A percentile compares a stretch with the other conserved stretches of the same genome.
Evolutionary conservation across 768 basidiomycete genomes (phyloP).

Genomic region (Sutorius australiensis): DNA sequence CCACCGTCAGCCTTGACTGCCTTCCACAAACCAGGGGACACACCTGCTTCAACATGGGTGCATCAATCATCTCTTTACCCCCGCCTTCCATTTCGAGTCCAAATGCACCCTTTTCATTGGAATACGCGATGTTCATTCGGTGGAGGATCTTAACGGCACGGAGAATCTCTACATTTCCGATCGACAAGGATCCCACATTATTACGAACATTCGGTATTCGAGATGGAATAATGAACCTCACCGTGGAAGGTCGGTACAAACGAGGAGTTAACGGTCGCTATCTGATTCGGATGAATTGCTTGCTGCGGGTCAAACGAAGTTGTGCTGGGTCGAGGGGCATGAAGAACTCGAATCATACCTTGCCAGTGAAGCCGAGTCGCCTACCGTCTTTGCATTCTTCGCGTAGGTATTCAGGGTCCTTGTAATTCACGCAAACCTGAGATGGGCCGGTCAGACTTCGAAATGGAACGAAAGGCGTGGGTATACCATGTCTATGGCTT

Average conservation of each 20-base stretch:
- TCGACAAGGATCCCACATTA: not conserved
- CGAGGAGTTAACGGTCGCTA: conserved; percentile 69
- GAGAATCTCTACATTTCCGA: conserved; percentile 53
- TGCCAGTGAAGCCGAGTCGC: conserved; percentile 86
- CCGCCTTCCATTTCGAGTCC: conserved; percentile 59
- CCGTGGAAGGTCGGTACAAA: conserved; percentile 76
- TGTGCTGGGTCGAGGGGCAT: not conserved
- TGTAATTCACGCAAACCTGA: conserved; percentile 87
- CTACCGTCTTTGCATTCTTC: conserved; percentile 80
- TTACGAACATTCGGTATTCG: not conserved
- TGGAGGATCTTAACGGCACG: conserved; percentile 72
- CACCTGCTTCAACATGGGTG: conserved; percentile 81
- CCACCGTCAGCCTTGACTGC: not conserved
- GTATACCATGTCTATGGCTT: conserved; percentile 86
- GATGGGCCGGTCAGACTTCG: not conserved
- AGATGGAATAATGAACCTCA: conserved; percentile 22
- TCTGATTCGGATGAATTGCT: conserved; percentile 90
- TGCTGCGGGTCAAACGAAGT: conserved; percentile 48
- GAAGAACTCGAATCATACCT: conserved; percentile 42
- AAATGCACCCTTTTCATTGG: conserved; percentile 58
- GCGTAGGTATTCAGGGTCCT: conserved; percentile 57
- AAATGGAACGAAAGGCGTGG: not conserved
- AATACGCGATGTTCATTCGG: conserved; percentile 58
- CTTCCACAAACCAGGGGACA: not conserved
- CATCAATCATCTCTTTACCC: conserved; percentile 81